phyloP scores from a whole-genome alignment of 2,329 filamentous ascomycete genomes.

The Fusarium albidum region DNA sequence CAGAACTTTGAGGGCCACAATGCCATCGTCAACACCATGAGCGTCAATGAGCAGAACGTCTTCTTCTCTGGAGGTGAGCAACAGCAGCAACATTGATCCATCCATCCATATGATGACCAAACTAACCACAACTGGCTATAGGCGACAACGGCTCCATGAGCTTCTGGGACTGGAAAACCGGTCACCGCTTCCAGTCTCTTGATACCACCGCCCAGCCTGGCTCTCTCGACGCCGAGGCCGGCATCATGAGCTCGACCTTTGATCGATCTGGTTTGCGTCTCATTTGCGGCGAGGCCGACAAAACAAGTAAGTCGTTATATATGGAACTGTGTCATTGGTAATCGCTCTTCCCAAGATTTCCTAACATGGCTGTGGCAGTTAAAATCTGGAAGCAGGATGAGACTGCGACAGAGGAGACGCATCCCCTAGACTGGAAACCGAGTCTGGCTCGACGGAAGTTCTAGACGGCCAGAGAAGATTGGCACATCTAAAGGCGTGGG shows the following conservation, averaged over 20 bases:
- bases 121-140: conserved; percentile 32
- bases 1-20: conserved; percentile 98
- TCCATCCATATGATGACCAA: too few relatives aligned
- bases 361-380: conserved; percentile 57
- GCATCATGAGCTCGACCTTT: conserved; percentile 93
- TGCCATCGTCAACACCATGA: conserved; percentile 91
- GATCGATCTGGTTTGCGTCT: conserved; percentile 88
- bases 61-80: conserved; percentile 81
- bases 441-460: conserved; percentile 80
- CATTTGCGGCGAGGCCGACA: conserved; percentile 95
- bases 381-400: conserved; percentile 98
- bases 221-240: conserved; percentile 90
- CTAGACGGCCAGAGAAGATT: conserved; percentile 46
- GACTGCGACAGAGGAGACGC: conserved; percentile 86
- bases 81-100: too few relatives aligned
- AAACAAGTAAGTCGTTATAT: conserved; percentile 74
- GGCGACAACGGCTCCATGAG: conserved; percentile 93
- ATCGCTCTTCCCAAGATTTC: conserved; percentile 33
- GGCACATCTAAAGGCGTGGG: conserved; percentile 10
- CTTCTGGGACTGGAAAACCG: conserved; percentile 99
- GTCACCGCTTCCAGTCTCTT: conserved; percentile 86
- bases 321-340: background rate
- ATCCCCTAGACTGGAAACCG: conserved; percentile 93
- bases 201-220: conserved; percentile 95
- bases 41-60: conserved; percentile 94